Evolutionary conservation across 768 basidiomycete genomes (phyloP), one percentile per base, ranked within the genome.

Genomic region (Coprinopsis marcescibilis): DNA sequence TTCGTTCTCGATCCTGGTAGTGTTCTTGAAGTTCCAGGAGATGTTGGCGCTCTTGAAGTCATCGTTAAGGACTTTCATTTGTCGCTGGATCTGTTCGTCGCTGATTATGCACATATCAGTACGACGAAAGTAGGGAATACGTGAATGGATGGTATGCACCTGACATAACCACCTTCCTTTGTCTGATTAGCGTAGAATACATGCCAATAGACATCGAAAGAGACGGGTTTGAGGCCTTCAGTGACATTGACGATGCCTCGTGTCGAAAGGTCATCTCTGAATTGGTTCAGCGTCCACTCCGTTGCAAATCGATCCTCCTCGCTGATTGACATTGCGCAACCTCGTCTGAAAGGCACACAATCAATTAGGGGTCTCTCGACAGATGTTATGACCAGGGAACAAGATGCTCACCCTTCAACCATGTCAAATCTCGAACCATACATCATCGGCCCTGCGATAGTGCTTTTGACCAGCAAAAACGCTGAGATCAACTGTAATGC

Each of bases 11-110:
- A 72, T 70, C 46, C 69, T 61, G 15, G 66, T 65, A 4, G 65
- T 67, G 26, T 54, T 55, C 13, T 58, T 60, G 29, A 70, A 64
- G 23, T 43, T 59, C 54, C 65, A 77, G 19, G 58, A 53, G 45
- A 74, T 55, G 12, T 69, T 67, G 11, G 61, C 56, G 19, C 53
- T 48, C 3, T 55, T 51, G 46, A 70, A 76, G 47, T 65, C 69
- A 3, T 52, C 20, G 57, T 77, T 77, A 23, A 77, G 53, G 30
- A 67, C 64, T 19, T 57, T 47, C 46, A 77, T 70, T 48, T 73
- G 72, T 8, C 54, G 56, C 11, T 56, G 46, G 46, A 78, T 69
- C 38, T 70, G 66, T 2, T 41, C 40, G 39, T 64, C 52, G 25
- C 68, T 65, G 54, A 33, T 55, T 51, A n/a, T 57, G 37, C 15